Base-by-base conservation (phyloP, 208 protist species). In the Herpetomonas tarakana region DNA sequence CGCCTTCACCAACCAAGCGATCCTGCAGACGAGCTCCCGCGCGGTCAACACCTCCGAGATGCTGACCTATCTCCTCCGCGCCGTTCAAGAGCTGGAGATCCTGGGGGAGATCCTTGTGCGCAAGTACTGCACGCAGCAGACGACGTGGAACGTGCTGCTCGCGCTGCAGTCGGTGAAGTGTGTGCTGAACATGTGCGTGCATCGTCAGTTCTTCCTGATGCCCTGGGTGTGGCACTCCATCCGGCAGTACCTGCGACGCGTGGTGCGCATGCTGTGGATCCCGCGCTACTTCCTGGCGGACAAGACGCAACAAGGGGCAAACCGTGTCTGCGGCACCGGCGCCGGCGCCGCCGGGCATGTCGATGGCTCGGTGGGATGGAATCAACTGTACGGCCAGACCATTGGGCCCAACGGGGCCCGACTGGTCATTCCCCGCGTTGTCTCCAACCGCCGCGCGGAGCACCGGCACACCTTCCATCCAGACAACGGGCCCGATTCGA, bases 401-500 rank as follows among this genome's bases (percentile, higher is more conserved):
- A 52, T 69, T 12, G 68, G 70, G 1, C 74, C 77, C 2, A 52
- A 62, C 50, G 76, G 58, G 52, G 77, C 72, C 19, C 73, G 53
- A 2, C 82, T 90, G 41, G 76, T 90, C 50, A 90, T 93, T 59
- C 82, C 86, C n/a, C 86, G 83, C 2, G 83, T 93, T 1, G 71
- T 63, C 7, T 79, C 79, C 3, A 61, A 66, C 41, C 51, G 72
- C 24, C 64, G 65, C 11, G 67, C 63, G 25, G 49, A 67, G 54
- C 65, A 72, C 58, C 52, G 55, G 24, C 54, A 71, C 62, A 44
- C 62, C 28, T 67, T 35, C 60, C 38, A 19, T 16, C 22, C 26
- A 0, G 59, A 1, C 30, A 14, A 21, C 25, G 55, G n/a, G n/a
- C 19, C 16, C 51, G 27, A n/a, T 35, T 54, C 46, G 18, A 41